Evolutionary conservation across 768 basidiomycete genomes (phyloP).

Genomic region (Xerocomus brunneocitrinus): DNA sequence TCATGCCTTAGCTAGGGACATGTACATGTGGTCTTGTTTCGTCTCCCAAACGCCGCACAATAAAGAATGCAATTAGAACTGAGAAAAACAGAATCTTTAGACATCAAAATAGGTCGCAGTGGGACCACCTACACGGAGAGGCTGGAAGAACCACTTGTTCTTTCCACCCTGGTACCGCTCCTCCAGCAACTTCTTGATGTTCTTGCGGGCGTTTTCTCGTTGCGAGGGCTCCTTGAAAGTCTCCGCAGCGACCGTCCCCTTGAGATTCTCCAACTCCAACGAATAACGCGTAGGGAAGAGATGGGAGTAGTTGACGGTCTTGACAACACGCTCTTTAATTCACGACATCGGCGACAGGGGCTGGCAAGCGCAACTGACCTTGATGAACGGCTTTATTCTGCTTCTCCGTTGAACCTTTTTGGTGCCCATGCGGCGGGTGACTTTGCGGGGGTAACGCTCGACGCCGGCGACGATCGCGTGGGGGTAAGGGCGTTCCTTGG

Average conservation of each 20-base stretch:
- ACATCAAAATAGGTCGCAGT: background rate
- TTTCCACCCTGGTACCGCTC: conserved; percentile 90
- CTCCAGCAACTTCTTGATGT: conserved; percentile 93
- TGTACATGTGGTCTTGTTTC: conserved; percentile 37
- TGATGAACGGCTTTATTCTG: conserved; percentile 99
- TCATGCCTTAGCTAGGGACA: conserved; percentile 28
- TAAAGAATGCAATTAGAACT: conserved; percentile 34
- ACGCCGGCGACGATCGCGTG: conserved; percentile 98
- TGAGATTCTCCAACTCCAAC: conserved; percentile 91
- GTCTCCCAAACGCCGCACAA: conserved; percentile 14
- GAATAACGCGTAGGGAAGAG: conserved; percentile 99
- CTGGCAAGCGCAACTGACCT: conserved; percentile 50
- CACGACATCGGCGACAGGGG: background rate
- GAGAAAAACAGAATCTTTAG: conserved; percentile 2
- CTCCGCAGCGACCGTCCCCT: conserved; percentile 77
- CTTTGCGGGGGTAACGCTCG: conserved; percentile 97
- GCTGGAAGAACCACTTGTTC: conserved; percentile 97
- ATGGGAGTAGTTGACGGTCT: conserved; percentile 98
- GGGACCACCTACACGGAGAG: conserved; percentile 60
- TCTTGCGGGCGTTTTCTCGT: conserved; percentile 93
- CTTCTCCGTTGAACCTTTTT: conserved; percentile 90
- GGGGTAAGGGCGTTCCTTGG: conserved; percentile 93
- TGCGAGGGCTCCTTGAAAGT: conserved; percentile 98
- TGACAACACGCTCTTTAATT: background rate
- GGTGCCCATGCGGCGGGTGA: conserved; percentile 94